phyloP scores from a whole-genome alignment of 345 rosid genomes.

The Heritiera littoralis region DNA sequence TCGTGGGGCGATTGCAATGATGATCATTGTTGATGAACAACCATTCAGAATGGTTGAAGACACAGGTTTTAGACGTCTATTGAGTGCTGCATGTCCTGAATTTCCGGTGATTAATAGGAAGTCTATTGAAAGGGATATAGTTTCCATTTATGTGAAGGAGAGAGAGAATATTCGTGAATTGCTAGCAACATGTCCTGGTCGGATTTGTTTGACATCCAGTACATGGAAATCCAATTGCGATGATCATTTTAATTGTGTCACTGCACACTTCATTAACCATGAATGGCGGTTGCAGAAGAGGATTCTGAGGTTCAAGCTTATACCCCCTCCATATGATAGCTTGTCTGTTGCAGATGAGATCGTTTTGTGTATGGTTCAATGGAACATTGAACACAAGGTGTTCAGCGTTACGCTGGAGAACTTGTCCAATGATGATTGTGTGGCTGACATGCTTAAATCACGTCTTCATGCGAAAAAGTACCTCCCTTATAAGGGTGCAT shows the following conservation, averaged over 20 bases:
- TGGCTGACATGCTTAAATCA: constrained; percentile 28
- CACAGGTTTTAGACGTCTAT: constrained; percentile 28
- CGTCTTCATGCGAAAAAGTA: constrained; percentile 23
- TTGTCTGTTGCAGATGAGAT: constrained; percentile 30
- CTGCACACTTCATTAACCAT: constrained; percentile 31
- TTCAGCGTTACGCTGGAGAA: constrained; percentile 28
- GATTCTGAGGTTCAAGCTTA: constrained; percentile 28
- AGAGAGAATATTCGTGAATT: constrained; percentile 27
- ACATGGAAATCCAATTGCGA: constrained; percentile 26
- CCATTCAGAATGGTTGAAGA: constrained; percentile 28
- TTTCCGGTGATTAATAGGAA: constrained; percentile 22
- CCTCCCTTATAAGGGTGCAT: constrained; percentile 27
- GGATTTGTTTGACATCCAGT: constrained; percentile 33
- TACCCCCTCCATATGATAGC: constrained; percentile 32
- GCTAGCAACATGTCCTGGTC: constrained; percentile 37
- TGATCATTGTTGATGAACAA: constrained; percentile 30
- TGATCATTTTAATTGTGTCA: constrained; percentile 30
- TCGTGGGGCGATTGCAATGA: constrained; percentile 23
- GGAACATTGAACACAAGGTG: constrained; percentile 36
- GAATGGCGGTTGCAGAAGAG: constrained; percentile 39
- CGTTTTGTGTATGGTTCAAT: constrained; percentile 29
- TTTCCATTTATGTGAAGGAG: constrained; percentile 25
- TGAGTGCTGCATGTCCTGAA: constrained; percentile 34
- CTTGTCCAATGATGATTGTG: constrained; percentile 21
- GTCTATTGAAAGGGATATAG: constrained; percentile 25